Evolutionary conservation across 371 early-diverging fungal species (phyloP), one percentile per base, ranked within the genome.

Genomic region (Capniomyces stellatus): DNA sequence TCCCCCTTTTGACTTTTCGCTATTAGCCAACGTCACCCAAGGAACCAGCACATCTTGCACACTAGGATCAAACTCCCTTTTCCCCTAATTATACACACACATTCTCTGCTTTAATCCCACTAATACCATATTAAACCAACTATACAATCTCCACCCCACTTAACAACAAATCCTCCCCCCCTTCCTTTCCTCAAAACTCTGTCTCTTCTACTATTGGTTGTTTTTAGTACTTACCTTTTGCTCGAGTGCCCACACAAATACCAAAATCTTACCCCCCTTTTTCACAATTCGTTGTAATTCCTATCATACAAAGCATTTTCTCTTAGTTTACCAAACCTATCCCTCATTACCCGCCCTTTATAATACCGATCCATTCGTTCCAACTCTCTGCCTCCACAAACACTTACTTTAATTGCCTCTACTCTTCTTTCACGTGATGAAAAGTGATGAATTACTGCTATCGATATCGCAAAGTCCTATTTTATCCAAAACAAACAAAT

Each of bases 231-330:
- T n/a, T n/a, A n/a, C n/a, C 1, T 54, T 44, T 66, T 96, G 94
- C 60, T 97, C 95, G 64, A 90, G 59, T 2, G 97, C 97, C 95
- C 97, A 97, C 0, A 92, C 97, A 74, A 87, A 95, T 13, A 93
- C 77, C 22, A 97, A 64, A 1, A 83, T 59, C 25, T 62, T 66
- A 2, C 91, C 90, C 0, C 85, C 87, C 0, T 76, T 73, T 51
- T 72, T 58, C 1, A 86, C 65, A 2, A 88, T 77, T 25, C 94
- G 66, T 22, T 84, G 55, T 12, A 93, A 62, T 63, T 93, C 94
- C 51, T 51, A 51, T 19, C 63, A 41, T 8, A n/a, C n/a, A 28
- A n/a, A n/a, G n/a, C n/a, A n/a, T n/a, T n/a, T 15, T 56, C 1
- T 22, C 41, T 19, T 54, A 46, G 71, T 57, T 15, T 30, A 10